Percentiles rank a stretch among this genome's conserved stretches.
Evolutionary conservation across 148 eudicot species (phyloP).

Genomic region (Rhododendron ferrugineum): DNA sequence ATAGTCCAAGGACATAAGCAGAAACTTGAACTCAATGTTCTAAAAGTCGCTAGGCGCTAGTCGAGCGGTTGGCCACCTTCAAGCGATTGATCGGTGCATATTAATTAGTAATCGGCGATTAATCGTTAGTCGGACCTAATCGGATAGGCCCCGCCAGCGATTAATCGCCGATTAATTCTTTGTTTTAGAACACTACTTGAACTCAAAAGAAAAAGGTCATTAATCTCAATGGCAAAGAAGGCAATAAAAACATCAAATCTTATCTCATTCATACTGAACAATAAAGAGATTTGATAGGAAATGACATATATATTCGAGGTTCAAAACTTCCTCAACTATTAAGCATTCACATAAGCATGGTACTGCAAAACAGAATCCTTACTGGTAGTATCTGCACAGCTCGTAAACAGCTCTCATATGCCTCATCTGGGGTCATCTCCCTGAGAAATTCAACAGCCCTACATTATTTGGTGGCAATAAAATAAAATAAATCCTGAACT

Average conservation of each 20-base stretch:
- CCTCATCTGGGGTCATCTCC: conserved; percentile 65
- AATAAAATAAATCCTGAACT: not conserved
- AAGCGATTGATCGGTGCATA: too few species aligned
- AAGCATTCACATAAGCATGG: not conserved
- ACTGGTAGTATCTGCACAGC: conserved; percentile 88
- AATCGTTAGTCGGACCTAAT: too few species aligned
- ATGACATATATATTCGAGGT: not conserved
- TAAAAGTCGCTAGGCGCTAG: too few species aligned
- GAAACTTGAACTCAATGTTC: not conserved
- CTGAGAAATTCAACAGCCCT: conserved; percentile 26
- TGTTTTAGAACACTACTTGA: too few species aligned
- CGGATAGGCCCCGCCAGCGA: too few species aligned
- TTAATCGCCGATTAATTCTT: too few species aligned
- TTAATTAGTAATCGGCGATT: too few species aligned
- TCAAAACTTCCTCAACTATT: not conserved
- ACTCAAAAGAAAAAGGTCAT: not conserved
- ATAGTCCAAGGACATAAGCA: conserved; percentile 8
- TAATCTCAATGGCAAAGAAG: conserved; percentile 3
- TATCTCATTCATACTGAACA: not conserved
- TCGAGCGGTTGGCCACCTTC: too few species aligned
- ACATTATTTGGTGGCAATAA: conserved; percentile 2
- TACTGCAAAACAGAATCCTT: conserved; percentile 25
- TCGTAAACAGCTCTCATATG: conserved; percentile 92
- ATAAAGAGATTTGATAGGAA: not conserved
- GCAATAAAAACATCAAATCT: not conserved